These are phyloP conservation scores for Chaetomiaceae sp. DNA, from an alignment of 2,329 filamentous ascomycete genomes.

Conservation along the genomic window DNA sequence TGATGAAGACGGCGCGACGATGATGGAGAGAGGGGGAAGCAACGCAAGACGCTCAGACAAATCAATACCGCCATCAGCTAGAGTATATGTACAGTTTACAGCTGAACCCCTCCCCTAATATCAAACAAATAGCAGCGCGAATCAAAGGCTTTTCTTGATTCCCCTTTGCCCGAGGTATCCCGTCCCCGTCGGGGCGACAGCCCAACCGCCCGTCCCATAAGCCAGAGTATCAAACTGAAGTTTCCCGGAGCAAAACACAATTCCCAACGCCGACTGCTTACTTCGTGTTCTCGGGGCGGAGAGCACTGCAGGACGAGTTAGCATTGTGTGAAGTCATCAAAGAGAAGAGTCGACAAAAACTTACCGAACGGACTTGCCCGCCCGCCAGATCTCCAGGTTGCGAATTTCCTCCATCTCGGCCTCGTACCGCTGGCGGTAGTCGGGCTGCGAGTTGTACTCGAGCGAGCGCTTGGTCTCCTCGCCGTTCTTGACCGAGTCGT, in stretches of 20 bases:
- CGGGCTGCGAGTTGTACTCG: slow-evolving; percentile 91
- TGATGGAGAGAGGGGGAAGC: not conserved
- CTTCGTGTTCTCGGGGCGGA: slow-evolving; percentile 84
- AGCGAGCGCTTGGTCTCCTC: slow-evolving; percentile 93
- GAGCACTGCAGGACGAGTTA: slow-evolving; percentile 45
- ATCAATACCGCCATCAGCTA: slow-evolving; percentile 16
- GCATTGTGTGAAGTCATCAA: not conserved
- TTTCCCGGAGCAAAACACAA: slow-evolving; percentile 19
- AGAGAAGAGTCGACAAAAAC: slow-evolving; percentile 27
- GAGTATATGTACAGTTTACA: slow-evolving; percentile 22
- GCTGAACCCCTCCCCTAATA: slow-evolving; percentile 17
- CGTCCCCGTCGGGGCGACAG: slow-evolving; percentile 13
- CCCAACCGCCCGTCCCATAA: slow-evolving; percentile 13
- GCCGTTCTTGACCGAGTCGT: slow-evolving; percentile 86
- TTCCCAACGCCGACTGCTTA: slow-evolving; percentile 38
- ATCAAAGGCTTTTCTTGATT: slow-evolving; percentile 22
- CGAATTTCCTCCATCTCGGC: slow-evolving; percentile 98
- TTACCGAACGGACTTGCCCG: slow-evolving; percentile 92
- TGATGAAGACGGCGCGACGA: not conserved
- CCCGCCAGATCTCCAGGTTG: slow-evolving; percentile 96
- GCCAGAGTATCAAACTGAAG: slow-evolving; percentile 21
- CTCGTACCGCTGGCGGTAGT: slow-evolving; percentile 98
- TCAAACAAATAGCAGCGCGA: slow-evolving; percentile 17
- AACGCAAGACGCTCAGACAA: slow-evolving; percentile 2
- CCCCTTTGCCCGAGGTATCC: slow-evolving; percentile 22